These are phyloP conservation scores for Lactifluus hygrophoroides DNA, from an alignment of 768 basidiomycete genomes.

Conservation along the genomic window DNA sequence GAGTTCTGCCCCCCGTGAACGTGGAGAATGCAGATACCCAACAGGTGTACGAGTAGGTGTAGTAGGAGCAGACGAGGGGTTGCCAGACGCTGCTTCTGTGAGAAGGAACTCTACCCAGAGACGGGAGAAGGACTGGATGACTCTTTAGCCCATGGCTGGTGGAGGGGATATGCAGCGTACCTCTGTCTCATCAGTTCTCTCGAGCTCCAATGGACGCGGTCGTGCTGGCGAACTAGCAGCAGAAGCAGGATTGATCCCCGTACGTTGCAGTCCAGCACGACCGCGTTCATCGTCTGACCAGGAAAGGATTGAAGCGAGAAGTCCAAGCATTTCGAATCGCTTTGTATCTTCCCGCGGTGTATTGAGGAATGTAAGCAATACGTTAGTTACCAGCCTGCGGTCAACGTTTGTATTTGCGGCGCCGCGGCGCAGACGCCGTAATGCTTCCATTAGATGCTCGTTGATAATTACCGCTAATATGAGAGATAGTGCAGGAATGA, in stretches of 20 bases:
- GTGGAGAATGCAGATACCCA: constrained; percentile 21
- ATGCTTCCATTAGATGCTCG: constrained; percentile 94
- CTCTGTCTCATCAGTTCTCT: constrained; percentile 80
- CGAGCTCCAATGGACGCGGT: constrained; percentile 45
- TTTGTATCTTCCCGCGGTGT: constrained; percentile 91
- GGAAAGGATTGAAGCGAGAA: constrained; percentile 82
- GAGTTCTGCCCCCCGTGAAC: constrained; percentile 34
- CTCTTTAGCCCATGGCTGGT: background rate
- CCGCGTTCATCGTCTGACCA: constrained; percentile 91
- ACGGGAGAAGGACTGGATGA: constrained; percentile 81
- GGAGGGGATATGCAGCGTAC: constrained; percentile 31
- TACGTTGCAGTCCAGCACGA: constrained; percentile 76
- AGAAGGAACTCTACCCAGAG: constrained; percentile 98
- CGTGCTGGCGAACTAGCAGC: constrained; percentile 25
- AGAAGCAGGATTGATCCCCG: constrained; percentile 23
- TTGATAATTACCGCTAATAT: constrained; percentile 85
- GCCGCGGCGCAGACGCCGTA: constrained; percentile 85
- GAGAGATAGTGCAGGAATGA: constrained; percentile 2
- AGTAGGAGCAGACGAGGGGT: constrained; percentile 16
- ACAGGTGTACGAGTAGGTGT: constrained; percentile 8
- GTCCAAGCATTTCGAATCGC: constrained; percentile 90
- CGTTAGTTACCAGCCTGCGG: constrained; percentile 87
- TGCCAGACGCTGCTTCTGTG: constrained; percentile 68
- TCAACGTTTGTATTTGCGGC: constrained; percentile 86
- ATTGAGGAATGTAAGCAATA: constrained; percentile 80